Evolutionary conservation across 768 basidiomycete species (phyloP), one percentile per base, ranked within the genome.

Genomic region (Epithele typhae): DNA sequence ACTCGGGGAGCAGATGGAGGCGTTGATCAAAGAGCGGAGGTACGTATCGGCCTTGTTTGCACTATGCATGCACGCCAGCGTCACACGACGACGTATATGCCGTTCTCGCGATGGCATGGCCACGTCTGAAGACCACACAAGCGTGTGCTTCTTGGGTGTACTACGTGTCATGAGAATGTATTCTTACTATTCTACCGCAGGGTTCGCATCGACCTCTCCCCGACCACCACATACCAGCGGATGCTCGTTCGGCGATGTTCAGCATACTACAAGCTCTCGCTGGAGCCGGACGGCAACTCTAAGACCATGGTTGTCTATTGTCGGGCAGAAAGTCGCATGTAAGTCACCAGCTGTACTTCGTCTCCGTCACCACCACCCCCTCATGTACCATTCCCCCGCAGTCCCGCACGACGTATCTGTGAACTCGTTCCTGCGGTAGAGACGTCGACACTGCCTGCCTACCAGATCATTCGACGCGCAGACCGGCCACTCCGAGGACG

Each of bases 231-330:
- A 25, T 92, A 92, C 66, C 90, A 92, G 64, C 81, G 87, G 23
- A 73, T 92, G 61, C 81, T 92, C 37, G 81, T 92, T 18, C 88
- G 92, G 63, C 82, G 90, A 57, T 92, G 90, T 59, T 84, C 87
- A 3, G 76, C 83, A 4, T 91, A 87, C 63, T 88, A 92, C 66
- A 82, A 70, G 59, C 72, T 92, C n/a, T 57, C 68, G 0, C 84
- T 83, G 3, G 90, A 92, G 59, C 76, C 66, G 37, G 88, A 92
- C 60, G 62, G 75, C 15, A 45, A 68, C 32, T 80, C 74, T 54
- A 91, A 89, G 65, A 70, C 63, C 40, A 84, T 92, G 44, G 66
- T 59, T 35, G 78, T 92, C 39, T 56, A 70, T 52, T 63, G 69
- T 15, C 79, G 81, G 2, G 6, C 67, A 7, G 89, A 91, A 36